These are phyloP conservation scores for Peronospora farinosa DNA, from an alignment of 352 stramenopile genomes.

Conservation along the genomic window DNA sequence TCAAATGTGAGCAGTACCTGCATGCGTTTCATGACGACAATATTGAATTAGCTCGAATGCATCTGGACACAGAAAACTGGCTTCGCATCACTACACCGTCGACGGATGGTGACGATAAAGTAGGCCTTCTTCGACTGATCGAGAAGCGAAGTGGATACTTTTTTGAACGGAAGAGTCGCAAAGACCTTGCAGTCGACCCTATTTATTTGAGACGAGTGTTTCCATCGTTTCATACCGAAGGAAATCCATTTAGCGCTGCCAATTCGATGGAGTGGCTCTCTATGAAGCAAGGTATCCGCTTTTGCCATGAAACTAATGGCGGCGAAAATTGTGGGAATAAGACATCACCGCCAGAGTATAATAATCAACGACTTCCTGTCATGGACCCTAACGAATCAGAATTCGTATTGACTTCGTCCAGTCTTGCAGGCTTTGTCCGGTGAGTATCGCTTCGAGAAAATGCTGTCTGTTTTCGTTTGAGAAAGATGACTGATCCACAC, in stretches of 20 bases:
- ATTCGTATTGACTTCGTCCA: slow-evolving; percentile 68
- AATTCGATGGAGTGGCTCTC: slow-evolving; percentile 55
- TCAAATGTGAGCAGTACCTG: slow-evolving; percentile 82
- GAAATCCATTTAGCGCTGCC: slow-evolving; percentile 55
- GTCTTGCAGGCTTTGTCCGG: slow-evolving; percentile 63
- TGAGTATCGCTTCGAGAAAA: slow-evolving; percentile 16
- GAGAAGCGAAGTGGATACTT: slow-evolving; percentile 73
- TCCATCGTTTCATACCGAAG: slow-evolving; percentile 46
- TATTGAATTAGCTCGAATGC: slow-evolving; percentile 74
- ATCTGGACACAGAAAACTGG: slow-evolving; percentile 83
- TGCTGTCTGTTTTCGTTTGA: background rate
- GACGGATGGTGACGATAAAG: slow-evolving; percentile 40
- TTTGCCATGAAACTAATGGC: slow-evolving; percentile 30
- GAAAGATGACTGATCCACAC: slow-evolving; percentile 1
- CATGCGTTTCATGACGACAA: slow-evolving; percentile 78
- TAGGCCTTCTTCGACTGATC: slow-evolving; percentile 51
- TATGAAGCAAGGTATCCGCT: slow-evolving; percentile 51
- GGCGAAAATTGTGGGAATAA: slow-evolving; percentile 7
- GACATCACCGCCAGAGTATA: slow-evolving; percentile 1
- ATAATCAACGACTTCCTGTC: slow-evolving; percentile 22
- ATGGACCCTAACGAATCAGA: slow-evolving; percentile 44
- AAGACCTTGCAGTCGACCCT: slow-evolving; percentile 36
- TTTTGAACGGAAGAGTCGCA: slow-evolving; percentile 45
- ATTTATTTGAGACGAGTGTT: slow-evolving; percentile 72
- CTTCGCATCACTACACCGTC: slow-evolving; percentile 53